Evolutionary conservation across 371 early-diverging fungal genomes (phyloP), one percentile per base, ranked within the genome.

Genomic region (Haplosporangium sp.): DNA sequence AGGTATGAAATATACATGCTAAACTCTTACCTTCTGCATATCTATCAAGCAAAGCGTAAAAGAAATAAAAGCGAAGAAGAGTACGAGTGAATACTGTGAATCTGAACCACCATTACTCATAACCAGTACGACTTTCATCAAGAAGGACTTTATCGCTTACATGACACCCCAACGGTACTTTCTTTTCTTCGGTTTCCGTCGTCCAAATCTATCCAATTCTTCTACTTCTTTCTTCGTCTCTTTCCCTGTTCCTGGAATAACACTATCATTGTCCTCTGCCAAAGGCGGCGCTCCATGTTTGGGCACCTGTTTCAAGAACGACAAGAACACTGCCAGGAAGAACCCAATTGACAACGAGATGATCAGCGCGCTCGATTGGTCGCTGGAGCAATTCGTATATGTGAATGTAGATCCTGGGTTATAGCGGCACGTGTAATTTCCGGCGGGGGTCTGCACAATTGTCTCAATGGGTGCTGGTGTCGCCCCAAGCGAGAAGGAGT

Each of bases 261-360:
- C 37, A 21, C 18, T 37, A 16, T 36, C 62, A 6, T 65, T 52
- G 12, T 38, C 48, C 4, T 37, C 23, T 10, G 67, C 71, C 42
- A 76, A 36, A 0, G 77, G 77, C 5, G 72, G 71, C 2, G 71
- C 48, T 14, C 77, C 77, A 6, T 50, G 38, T 12, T n/a, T 21
- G 16, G 79, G 79, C 0, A 77, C 68, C 36, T 77, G 79, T 47
- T 77, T 77, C 59, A 77, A 47, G 38, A 77, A 77, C 11, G 79
- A 77, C 21, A 77, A 18, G 23, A 77, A 77, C 18, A 72, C 59
- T 0, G 79, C 72, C 45, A 77, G 46, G 55, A 77, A 77, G 60
- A 77, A 77, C 13, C 79, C 79, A 14, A 77, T 77, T 11, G 65
- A 36, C n/a, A 77, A 42, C 0, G 79, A 77, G 51, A 77, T 56